These are phyloP conservation scores for Trametes meyenii DNA, from an alignment of 768 basidiomycete genomes.

Conservation along the genomic window DNA sequence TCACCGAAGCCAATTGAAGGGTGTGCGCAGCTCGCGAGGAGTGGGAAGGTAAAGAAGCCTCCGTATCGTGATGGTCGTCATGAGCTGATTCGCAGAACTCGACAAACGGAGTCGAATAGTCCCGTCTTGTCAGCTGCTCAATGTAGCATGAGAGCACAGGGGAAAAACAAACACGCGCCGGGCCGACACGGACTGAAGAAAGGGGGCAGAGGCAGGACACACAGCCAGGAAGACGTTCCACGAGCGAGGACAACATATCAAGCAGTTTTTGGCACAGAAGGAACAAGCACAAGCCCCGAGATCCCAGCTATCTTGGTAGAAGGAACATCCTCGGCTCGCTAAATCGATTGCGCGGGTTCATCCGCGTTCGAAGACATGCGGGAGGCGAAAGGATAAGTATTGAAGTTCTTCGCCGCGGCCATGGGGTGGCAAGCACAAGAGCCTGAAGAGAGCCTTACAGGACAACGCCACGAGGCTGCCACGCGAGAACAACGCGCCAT, in stretches of 20 bases:
- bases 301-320: too few relatives aligned
- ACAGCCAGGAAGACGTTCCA: neutral
- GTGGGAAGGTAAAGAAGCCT: conserved; percentile 2
- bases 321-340: too few relatives aligned
- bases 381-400: too few relatives aligned
- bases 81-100: conserved; percentile 11
- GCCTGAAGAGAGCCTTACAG: neutral
- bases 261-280: too few relatives aligned
- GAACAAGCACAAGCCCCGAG: too few relatives aligned
- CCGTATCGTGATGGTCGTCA: conserved; percentile 17
- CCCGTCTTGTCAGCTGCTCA: conserved; percentile 10
- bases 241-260: too few relatives aligned
- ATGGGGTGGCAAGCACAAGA: too few relatives aligned
- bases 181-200: neutral
- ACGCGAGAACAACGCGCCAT: neutral
- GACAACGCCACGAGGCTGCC: neutral
- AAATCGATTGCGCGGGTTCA: too few relatives aligned
- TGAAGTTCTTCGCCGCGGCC: too few relatives aligned
- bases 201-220: too few relatives aligned
- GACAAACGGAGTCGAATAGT: conserved; percentile 12
- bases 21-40: conserved; percentile 5
- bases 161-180: neutral
- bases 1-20: conserved; percentile 12
- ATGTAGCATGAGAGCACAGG: neutral
- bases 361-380: too few relatives aligned